Base-by-base conservation (phyloP, 495 filamentous ascomycete genomes). In the Cercophora newfieldiana region DNA sequence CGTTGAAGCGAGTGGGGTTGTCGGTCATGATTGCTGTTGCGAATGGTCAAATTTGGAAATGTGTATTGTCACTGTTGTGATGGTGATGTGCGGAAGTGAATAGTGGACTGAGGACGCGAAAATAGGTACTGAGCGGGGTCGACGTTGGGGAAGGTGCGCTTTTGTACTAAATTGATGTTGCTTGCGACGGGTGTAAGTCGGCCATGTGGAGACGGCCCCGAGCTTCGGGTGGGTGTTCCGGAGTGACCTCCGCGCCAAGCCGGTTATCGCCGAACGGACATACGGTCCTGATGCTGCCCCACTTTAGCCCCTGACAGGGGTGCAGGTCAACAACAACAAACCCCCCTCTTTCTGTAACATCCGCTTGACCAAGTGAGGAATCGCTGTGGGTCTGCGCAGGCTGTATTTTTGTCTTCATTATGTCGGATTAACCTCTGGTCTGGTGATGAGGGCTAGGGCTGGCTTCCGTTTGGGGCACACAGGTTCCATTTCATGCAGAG, bases 1-100 rank as follows among this genome's bases (percentile, higher is more conserved):
- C 57, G 66, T 79, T 80, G 74, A 80, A 81, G 25, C 79, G 76
- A 31, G 37, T 14, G 12, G 37, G 30, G 30, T 4, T 4, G 30
- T 4, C 30, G 30, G 30, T 4, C 4, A 44, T 14, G n/a, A 44
- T 44, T 44, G 37, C n/a, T n/a, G n/a, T n/a, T 44, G 12, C 3
- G 12, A 6, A 14, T 44, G 12, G 30, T 33, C 5, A 12, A 12
- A 33, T 33, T 33, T 33, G 30, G 12, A 4, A 5, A 4, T 33
- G 30, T 44, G 37, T 44, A 2, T 14, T 44, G 37, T 44, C 10
- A 14, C 2, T 6, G 37, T 5, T 44, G 37, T 6, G 37, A 44
- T 44, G 37, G 37, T 44, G 37, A 2, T 44, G 30, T 33, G 4
- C 5, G 12, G 30, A 33, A 14, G 37, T 44, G 30, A 33, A 33